A percentile compares a stretch with the other conserved stretches of the same genome.
These are phyloP conservation scores for Fraxinus angustifolia DNA, from an alignment of 305 asterid genomes.

Conservation along the genomic window DNA sequence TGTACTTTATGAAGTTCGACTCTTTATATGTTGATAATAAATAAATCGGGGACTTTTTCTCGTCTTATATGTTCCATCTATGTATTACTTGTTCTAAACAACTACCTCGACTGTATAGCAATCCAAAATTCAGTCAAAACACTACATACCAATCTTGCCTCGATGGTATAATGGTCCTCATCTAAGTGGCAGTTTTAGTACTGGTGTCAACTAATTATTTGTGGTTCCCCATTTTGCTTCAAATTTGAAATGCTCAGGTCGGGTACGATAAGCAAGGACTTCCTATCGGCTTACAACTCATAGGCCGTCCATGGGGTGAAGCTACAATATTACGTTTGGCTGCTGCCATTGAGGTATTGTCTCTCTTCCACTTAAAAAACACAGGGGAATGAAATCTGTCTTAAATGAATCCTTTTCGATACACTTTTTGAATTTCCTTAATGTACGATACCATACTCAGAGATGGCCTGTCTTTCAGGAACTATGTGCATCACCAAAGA, in stretches of 20 bases:
- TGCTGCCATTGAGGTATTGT: constrained; percentile 76
- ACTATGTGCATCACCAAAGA: constrained; percentile 56
- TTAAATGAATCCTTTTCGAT: neutral
- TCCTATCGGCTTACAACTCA: constrained; percentile 86
- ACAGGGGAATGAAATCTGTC: neutral
- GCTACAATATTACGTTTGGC: constrained; percentile 86
- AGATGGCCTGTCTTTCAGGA: constrained; percentile 47
- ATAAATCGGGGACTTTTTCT: neutral
- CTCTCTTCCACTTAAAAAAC: neutral
- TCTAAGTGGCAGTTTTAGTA: neutral
- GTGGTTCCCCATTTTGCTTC: neutral
- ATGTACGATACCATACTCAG: neutral
- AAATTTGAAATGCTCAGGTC: constrained; percentile 41
- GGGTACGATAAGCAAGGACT: constrained; percentile 97
- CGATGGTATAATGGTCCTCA: neutral
- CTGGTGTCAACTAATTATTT: neutral
- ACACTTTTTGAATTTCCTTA: neutral
- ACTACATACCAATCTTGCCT: neutral
- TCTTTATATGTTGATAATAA: neutral
- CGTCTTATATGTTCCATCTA: neutral
- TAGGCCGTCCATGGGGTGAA: constrained; percentile 98
- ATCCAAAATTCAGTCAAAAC: neutral
- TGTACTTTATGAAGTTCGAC: neutral
- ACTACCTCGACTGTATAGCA: neutral
- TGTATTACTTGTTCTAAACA: neutral